These are phyloP conservation scores for Camelina sativa DNA, from an alignment of 345 rosid genomes.

Conservation along the genomic window DNA sequence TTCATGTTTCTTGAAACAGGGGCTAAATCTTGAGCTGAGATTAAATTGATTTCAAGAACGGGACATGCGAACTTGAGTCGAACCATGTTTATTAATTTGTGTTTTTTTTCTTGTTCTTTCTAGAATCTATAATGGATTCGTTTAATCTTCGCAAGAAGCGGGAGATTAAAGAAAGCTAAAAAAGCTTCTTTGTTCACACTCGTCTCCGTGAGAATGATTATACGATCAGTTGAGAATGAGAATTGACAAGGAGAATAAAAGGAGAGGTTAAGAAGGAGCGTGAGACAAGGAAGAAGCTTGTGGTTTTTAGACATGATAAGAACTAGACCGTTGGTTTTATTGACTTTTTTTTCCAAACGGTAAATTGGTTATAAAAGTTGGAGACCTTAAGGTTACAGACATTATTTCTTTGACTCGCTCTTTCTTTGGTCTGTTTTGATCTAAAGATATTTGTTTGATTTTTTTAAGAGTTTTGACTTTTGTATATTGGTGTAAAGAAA, in stretches of 20 bases:
- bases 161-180: constrained; percentile 21
- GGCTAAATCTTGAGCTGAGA: constrained; percentile 82
- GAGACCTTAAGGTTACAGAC: constrained; percentile 22
- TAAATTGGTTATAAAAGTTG: constrained; percentile 29
- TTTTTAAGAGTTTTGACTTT: constrained; percentile 8
- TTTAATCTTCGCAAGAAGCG: constrained; percentile 29
- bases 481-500: not conserved
- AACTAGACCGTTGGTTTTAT: constrained; percentile 40
- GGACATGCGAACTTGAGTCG: constrained; percentile 54
- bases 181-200: constrained; percentile 17
- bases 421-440: not conserved
- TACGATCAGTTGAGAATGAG: constrained; percentile 20
- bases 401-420: constrained; percentile 23
- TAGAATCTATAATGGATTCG: constrained; percentile 2
- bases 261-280: constrained; percentile 36
- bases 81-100: constrained; percentile 2
- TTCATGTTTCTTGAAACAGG: constrained; percentile 76
- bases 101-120: not conserved
- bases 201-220: constrained; percentile 29
- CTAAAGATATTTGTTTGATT: not conserved
- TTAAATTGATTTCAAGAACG: constrained; percentile 70
- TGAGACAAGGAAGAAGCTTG: constrained; percentile 33
- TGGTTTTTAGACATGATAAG: constrained; percentile 40
- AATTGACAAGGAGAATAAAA: constrained; percentile 36
- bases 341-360: constrained; percentile 15